Evolutionary conservation across 108 stramenopile genomes (phyloP).

Genomic region (Schizochytrium sp.): DNA sequence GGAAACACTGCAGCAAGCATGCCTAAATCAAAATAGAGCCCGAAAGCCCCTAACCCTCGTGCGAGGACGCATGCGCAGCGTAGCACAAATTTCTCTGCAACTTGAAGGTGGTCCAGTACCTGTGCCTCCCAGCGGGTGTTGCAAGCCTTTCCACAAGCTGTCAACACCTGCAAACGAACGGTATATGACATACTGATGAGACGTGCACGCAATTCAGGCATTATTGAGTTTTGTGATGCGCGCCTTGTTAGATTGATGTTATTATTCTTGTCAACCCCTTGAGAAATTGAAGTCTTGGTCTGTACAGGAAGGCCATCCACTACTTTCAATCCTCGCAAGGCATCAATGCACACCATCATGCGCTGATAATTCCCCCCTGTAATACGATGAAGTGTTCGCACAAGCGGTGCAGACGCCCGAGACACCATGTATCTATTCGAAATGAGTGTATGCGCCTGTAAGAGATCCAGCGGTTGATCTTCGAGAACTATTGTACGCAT

Average conservation of each 20-base stretch:
- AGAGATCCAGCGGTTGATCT: not conserved
- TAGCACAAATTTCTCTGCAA: not conserved
- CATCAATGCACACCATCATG: not conserved
- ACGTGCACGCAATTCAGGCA: not conserved
- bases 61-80: slow-evolving; percentile 35
- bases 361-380: not conserved
- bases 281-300: too few relatives aligned
- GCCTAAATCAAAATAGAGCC: slow-evolving; percentile 9
- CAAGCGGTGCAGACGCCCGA: not conserved
- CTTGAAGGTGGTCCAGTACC: not conserved
- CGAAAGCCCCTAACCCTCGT: not conserved
- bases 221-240: not conserved
- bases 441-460: not conserved
- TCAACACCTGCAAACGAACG: not conserved
- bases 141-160: not conserved
- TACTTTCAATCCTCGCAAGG: not conserved
- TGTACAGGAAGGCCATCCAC: not conserved
- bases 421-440: not conserved
- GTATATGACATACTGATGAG: not conserved
- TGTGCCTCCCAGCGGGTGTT: slow-evolving; percentile 29
- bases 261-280: too few relatives aligned
- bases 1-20: slow-evolving; percentile 37
- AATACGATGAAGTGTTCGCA: not conserved
- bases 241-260: not conserved
- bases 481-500: not conserved